Conservation (phyloP, 2,329 filamentous ascomycete genomes). For the Claviceps monticola region DNA sequence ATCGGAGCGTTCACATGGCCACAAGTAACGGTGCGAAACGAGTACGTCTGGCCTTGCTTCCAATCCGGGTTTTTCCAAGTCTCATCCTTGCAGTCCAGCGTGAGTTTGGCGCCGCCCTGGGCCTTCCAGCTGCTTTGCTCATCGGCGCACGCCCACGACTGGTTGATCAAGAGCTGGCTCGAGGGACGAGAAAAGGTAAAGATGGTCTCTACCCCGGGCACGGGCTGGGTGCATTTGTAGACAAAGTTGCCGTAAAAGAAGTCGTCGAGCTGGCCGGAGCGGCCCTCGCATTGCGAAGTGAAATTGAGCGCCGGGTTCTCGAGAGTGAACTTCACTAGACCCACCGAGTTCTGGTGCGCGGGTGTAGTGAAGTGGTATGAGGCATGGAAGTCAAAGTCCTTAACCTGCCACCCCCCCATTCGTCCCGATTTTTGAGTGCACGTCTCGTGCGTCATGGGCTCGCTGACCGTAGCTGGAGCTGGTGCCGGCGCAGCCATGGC, state of each 20-base stretch:
- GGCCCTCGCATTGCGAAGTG: conserved; percentile 23
- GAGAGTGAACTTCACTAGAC: conserved; percentile 35
- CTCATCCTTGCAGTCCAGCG: conserved; percentile 17
- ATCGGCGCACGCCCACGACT: conserved; percentile 34
- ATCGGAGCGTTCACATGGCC: conserved; percentile 12
- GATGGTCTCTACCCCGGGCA: conserved; percentile 15
- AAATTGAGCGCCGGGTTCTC: conserved; percentile 29
- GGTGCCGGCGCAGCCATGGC: conserved; percentile 12
- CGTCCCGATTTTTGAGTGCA: conserved; percentile 12
- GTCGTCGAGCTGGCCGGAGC: conserved; percentile 28
- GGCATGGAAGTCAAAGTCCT: conserved; percentile 34
- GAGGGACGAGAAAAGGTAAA: conserved; percentile 29
- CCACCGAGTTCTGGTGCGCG: conserved; percentile 35
- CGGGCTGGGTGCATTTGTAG: conserved; percentile 29
- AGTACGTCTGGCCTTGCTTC: conserved; percentile 19
- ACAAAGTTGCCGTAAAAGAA: conserved; percentile 35
- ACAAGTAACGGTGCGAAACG: conserved; percentile 15
- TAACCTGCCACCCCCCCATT: conserved; percentile 23
- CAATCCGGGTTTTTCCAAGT: conserved; percentile 18
- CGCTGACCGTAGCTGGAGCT: conserved; percentile 3
- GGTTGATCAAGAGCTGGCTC: conserved; percentile 27
- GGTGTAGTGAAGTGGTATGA: conserved; percentile 35
- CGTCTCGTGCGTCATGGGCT: background rate
- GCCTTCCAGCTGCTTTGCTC: conserved; percentile 21
- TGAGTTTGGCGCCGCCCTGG: conserved; percentile 13